phyloP scores from a whole-genome alignment of 2,329 filamentous ascomycete genomes.

The Pseudogymnoascus sp. region DNA sequence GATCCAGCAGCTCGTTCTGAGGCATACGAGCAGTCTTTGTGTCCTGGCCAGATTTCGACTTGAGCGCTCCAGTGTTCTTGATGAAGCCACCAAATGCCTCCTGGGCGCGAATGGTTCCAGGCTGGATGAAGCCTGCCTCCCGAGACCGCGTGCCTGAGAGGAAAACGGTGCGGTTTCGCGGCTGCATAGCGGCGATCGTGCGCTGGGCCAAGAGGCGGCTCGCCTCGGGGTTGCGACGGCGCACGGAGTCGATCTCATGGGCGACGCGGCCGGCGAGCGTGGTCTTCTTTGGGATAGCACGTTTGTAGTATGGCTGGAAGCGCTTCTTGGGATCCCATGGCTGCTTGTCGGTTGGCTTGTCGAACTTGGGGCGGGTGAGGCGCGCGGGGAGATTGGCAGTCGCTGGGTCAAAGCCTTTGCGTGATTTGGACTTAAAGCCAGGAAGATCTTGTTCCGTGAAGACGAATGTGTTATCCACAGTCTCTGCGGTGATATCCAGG shows the following conservation, averaged over 20 bases:
- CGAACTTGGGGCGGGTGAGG: constrained; percentile 37
- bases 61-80: constrained; percentile 43
- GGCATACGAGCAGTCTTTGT: constrained; percentile 88
- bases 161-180: constrained; percentile 48
- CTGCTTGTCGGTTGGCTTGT: constrained; percentile 40
- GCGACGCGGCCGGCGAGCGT: constrained; percentile 64
- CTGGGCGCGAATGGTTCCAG: constrained; percentile 41
- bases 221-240: constrained; percentile 65
- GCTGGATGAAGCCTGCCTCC: constrained; percentile 45
- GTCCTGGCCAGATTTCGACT: constrained; percentile 59
- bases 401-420: constrained; percentile 48
- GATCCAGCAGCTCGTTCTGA: constrained; percentile 79
- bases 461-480: constrained; percentile 79
- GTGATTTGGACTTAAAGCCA: constrained; percentile 59
- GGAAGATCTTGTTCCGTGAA: constrained; percentile 93
- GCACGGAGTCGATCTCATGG: constrained; percentile 70
- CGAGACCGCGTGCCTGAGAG: constrained; percentile 17
- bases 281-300: constrained; percentile 77
- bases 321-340: constrained; percentile 42
- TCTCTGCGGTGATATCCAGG: constrained; percentile 59
- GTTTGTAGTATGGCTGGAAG: constrained; percentile 58
- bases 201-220: constrained; percentile 53
- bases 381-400: constrained; percentile 54
- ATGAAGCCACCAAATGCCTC: constrained; percentile 48
- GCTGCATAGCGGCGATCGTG: constrained; percentile 53